Conservation (phyloP, 2,329 filamentous ascomycete species). For the Davidsoniella neocaledoniae region DNA sequence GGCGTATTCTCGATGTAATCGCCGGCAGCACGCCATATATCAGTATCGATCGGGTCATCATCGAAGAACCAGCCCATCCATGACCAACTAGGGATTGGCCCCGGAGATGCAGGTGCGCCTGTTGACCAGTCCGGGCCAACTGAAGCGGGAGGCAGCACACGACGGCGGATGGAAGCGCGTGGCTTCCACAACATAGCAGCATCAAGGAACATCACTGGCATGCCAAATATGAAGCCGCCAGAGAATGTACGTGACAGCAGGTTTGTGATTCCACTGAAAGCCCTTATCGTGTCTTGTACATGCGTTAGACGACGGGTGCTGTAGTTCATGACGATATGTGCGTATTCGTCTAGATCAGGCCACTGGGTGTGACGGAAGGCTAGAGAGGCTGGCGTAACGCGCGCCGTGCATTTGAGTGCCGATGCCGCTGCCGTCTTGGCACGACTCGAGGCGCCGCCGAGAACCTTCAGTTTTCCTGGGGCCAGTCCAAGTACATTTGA, state of each 20-base stretch:
- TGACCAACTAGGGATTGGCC: conserved; percentile 28
- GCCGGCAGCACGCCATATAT: conserved; percentile 26
- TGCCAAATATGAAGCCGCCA: conserved; percentile 28
- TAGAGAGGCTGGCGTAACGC: conserved; percentile 20
- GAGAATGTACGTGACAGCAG: conserved; percentile 25
- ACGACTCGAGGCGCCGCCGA: conserved; percentile 7
- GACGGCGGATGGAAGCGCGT: conserved; percentile 25
- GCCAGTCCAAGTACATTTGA: conserved; percentile 8
- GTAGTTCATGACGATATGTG: conserved; percentile 27
- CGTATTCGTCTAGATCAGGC: conserved; percentile 30
- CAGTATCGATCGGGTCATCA: conserved; percentile 25
- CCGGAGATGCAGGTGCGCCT: conserved; percentile 16
- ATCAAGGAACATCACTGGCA: conserved; percentile 30
- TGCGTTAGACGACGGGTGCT: conserved; percentile 23
- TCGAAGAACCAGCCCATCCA: conserved; percentile 34
- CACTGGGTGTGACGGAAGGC: conserved; percentile 26
- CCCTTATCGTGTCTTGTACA: conserved; percentile 26
- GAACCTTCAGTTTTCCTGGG: conserved; percentile 13
- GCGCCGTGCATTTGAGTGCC: conserved; percentile 20
- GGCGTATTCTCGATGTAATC: conserved; percentile 26
- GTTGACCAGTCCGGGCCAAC: background rate
- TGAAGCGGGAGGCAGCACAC: conserved; percentile 10
- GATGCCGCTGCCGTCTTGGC: conserved; percentile 3
- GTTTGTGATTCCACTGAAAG: conserved; percentile 27
- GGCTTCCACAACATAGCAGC: conserved; percentile 29